phyloP scores from a whole-genome alignment of 208 protist genomes.

The Herpetomonas samuelpessoai region DNA sequence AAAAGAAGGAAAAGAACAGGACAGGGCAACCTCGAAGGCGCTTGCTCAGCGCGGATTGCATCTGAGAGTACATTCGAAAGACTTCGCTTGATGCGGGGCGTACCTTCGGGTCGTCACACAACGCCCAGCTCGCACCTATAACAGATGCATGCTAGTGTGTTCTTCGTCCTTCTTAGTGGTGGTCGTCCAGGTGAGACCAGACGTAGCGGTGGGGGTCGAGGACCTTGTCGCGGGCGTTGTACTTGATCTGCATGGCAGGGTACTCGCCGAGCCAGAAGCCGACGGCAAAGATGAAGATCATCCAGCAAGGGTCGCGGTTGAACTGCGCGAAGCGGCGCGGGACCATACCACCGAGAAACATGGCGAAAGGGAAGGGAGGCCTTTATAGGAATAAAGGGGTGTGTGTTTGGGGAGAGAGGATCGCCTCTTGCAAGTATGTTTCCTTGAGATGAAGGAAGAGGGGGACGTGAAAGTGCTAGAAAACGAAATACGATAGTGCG shows the following conservation, averaged over 20 bases:
- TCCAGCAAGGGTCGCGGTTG: conserved; percentile 81
- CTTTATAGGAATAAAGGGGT: conserved; percentile 4
- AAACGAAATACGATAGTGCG: background rate
- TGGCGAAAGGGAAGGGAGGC: conserved; percentile 11
- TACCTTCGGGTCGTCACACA: too few relatives aligned
- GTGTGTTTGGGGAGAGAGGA: background rate
- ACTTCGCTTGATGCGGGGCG: too few relatives aligned
- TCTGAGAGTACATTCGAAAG: too few relatives aligned
- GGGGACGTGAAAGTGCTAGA: background rate
- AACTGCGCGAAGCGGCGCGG: conserved; percentile 80
- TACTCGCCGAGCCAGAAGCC: conserved; percentile 83
- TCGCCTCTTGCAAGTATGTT: background rate
- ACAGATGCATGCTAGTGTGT: too few relatives aligned
- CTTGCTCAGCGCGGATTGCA: too few relatives aligned
- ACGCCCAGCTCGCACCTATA: too few relatives aligned
- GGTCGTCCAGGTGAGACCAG: conserved; percentile 77
- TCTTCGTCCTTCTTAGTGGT: too few relatives aligned
- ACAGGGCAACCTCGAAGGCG: too few relatives aligned
- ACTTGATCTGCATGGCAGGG: conserved; percentile 82
- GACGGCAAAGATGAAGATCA: conserved; percentile 80
- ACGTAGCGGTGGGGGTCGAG: conserved; percentile 87
- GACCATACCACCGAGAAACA: conserved; percentile 88
- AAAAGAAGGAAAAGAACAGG: background rate
- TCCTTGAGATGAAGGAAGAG: background rate
- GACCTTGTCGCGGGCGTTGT: conserved; percentile 77